Base-by-base conservation (phyloP, 1,284 basidiomycete species). In the Baeospora myosura region DNA sequence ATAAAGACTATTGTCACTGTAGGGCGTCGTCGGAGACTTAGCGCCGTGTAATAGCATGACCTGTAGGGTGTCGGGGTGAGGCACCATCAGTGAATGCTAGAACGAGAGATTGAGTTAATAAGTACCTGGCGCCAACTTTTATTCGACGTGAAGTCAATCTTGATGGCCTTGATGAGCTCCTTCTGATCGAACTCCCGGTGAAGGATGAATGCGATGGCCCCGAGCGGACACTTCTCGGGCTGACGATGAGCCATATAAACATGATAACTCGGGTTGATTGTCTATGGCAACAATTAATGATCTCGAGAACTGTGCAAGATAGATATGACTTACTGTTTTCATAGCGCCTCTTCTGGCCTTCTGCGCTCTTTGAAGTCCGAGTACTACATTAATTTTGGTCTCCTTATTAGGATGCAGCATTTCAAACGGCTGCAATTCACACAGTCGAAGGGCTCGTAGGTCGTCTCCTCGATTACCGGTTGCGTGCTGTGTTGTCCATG, bases 391-490 rank as follows among this genome's bases (percentile, higher is more conserved):
- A 4, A 61, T 47, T 0, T 22, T 7, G 1, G 52, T 55, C 20
- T 49, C 44, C 2, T 42, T 26, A 33, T 60, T 53, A 0, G 59
- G 56, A 42, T 62, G 59, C 0, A 48, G 36, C 5, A 53, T 44
- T 0, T 26, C 40, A 23, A 54, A 55, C 2, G 60, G 59, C 41
- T 62, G 60, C 18, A 61, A 42, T 35, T 61, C 56, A 2, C 38
- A 45, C 2, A 62, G 50, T 29, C 47, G 49, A 6, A 61, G 52
- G 0, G 56, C 52, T 2, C 53, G 45, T 11, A 62, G 45, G 29
- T 61, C 57, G 32, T 62, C 60, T 5, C 60, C 58, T 0, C 55
- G 52, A 39, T 61, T 62, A 2, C 59, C 59, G 6, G 46, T 49
- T 5, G 58, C 55, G 43, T 55, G 49, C 44, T 59, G 56, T 7